Base-by-base conservation (phyloP, 2,329 filamentous ascomycete species). In the Apiospora marii region DNA sequence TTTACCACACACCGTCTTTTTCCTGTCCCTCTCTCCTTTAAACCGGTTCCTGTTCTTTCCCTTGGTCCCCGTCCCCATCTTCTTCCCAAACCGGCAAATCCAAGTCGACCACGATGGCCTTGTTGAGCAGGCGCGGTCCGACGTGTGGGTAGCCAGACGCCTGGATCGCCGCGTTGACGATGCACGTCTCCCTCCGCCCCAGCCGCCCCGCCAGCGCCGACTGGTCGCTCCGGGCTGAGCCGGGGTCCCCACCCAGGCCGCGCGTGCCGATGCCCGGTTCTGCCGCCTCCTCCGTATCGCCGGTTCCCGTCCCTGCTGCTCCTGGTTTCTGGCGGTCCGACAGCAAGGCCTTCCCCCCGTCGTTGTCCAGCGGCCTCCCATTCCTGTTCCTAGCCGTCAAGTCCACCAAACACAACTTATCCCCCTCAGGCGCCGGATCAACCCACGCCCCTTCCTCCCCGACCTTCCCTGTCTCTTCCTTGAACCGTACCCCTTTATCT, bases 81-180 rank as follows among this genome's bases (percentile, higher is more conserved):
- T 77, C 77, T 69, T 81, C 79, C 85, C 87, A 89, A 27, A 91
- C 84, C 0, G 92, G 92, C 74, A 96, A 83, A 75, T 95, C 90
- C 43, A 97, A 79, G 79, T 97, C 94, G 16, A 97, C 91, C n/a
- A 97, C 92, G 76, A 97, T 92, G 27, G 94, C 92, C 79, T 95
- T 93, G 81, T 95, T 91, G 82, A 93, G 91, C 74, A 82, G 86
- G 80, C 91, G 93, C 22, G 90, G 90, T 1, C 85, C 87, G 0
- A 77, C 77, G 74, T 92, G 90, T 69, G 92, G 92, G 82, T 90
- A 92, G 74, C 88, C 91, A 30, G 87, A 91, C 61, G 90, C 90
- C 86, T 93, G 88, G 74, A 95, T 91, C 27, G 94, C 91, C 41
- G 93, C 93, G 82, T 97, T 97, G 76, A 96, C 88, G 70, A 97